Percentiles rank a stretch among this genome's conserved stretches.
These are phyloP conservation scores for Trichoderma harzianum DNA, from an alignment of 2,329 filamentous ascomycete species.

Conservation along the genomic window DNA sequence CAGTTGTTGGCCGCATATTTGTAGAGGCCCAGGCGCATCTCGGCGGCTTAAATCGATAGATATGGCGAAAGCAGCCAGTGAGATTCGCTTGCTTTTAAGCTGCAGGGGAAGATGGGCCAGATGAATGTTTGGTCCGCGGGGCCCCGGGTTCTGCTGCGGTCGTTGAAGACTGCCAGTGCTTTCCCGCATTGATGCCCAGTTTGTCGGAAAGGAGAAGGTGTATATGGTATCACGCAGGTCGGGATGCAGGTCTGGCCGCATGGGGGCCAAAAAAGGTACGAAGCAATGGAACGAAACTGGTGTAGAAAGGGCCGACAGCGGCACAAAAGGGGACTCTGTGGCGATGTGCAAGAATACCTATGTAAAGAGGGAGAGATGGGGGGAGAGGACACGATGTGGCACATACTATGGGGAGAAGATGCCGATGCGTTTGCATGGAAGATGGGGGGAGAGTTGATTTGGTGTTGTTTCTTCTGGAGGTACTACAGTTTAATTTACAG, in stretches of 20 bases:
- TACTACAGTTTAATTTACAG: not conserved
- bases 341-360: not conserved
- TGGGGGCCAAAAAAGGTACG: not conserved
- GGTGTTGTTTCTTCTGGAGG: not conserved
- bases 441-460: not conserved
- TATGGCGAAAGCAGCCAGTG: not conserved
- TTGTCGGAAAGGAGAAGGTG: constrained; percentile 6
- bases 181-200: constrained; percentile 8
- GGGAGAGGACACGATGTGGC: not conserved
- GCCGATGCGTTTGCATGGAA: not conserved
- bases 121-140: not conserved
- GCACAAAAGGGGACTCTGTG: not conserved
- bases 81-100: not conserved
- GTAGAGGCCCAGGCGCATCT: not conserved
- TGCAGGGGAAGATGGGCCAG: not conserved
- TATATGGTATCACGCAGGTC: constrained; percentile 7
- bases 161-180: not conserved
- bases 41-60: not conserved
- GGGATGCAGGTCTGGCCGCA: not conserved
- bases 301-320: constrained; percentile 3
- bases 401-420: not conserved
- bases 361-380: not conserved
- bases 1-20: not conserved
- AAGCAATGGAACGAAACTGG: not conserved
- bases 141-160: not conserved